Percentiles rank a stretch among this genome's conserved stretches.
Conservation (phyloP, 345 rosid genomes). For the Gossypium ekmanianum region DNA sequence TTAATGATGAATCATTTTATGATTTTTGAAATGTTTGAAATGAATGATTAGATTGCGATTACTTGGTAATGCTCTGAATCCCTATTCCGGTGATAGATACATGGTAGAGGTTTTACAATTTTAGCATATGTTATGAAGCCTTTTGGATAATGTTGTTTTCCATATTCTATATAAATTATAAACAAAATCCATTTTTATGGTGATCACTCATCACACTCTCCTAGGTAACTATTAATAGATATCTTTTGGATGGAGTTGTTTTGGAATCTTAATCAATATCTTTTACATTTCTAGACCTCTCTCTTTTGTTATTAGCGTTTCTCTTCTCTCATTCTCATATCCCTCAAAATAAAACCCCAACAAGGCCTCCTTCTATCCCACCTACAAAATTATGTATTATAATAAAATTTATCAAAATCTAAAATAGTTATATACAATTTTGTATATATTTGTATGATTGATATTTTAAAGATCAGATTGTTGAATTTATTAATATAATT, state of each 20-base stretch:
- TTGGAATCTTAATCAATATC: conserved; percentile 24
- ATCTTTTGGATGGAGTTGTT: neutral
- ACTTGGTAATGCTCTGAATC: too few species aligned
- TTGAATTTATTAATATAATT: too few species aligned
- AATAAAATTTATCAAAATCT: too few species aligned
- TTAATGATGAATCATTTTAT: too few species aligned
- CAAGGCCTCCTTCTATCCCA: neutral
- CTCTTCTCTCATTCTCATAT: neutral
- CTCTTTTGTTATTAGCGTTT: conserved; percentile 30
- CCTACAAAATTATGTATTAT: too few species aligned
- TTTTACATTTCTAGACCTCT: conserved; percentile 19
- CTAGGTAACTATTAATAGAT: neutral
- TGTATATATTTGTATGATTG: too few species aligned
- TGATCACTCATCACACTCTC: neutral
- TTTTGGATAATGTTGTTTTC: neutral
- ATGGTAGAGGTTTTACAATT: too few species aligned
- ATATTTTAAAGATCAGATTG: too few species aligned
- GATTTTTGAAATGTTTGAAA: too few species aligned
- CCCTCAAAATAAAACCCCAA: conserved; percentile 38
- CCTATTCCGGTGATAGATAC: too few species aligned
- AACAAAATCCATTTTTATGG: neutral
- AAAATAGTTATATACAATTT: too few species aligned
- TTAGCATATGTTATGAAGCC: neutral
- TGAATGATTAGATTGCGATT: too few species aligned
- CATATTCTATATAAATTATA: neutral